Evolutionary conservation across 805 yeast genomes (phyloP).

Genomic region (Wickerhamiella bombiphila): DNA sequence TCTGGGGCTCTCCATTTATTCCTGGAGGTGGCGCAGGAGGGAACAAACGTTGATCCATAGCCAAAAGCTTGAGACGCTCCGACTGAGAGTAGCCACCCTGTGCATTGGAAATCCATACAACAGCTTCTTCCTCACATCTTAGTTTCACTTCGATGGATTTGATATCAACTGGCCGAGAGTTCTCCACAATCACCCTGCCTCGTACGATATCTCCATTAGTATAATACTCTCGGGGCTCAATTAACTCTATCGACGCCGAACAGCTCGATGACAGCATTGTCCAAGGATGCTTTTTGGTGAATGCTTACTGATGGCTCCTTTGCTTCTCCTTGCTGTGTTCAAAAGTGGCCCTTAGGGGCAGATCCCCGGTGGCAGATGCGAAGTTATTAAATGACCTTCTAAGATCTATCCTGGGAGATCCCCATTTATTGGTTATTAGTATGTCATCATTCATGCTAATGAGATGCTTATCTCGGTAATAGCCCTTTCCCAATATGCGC

Average conservation of each 20-base stretch:
- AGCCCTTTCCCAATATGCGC: too few species aligned
- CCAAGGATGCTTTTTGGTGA: too few species aligned
- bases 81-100: conserved; percentile 14
- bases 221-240: conserved; percentile 6
- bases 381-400: too few species aligned
- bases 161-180: conserved; percentile 5
- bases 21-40: conserved; percentile 3
- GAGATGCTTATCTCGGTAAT: too few species aligned
- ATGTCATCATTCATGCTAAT: too few species aligned
- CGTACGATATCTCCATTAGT: conserved; percentile 13
- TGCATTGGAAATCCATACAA: conserved; percentile 14
- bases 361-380: too few species aligned
- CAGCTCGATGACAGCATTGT: background rate
- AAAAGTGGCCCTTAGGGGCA: too few species aligned
- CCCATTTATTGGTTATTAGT: too few species aligned
- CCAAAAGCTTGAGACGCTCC: conserved; percentile 9
- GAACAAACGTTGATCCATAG: conserved; percentile 5
- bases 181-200: conserved; percentile 9
- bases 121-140: conserved; percentile 15
- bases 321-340: too few species aligned
- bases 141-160: conserved; percentile 11
- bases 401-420: too few species aligned
- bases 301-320: too few species aligned
- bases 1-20: background rate
- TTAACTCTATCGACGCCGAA: conserved; percentile 3